Evolutionary conservation across 225 moss, liverwort and hornwort genomes (phyloP).

Genomic region (Marchantia polymorpha): DNA sequence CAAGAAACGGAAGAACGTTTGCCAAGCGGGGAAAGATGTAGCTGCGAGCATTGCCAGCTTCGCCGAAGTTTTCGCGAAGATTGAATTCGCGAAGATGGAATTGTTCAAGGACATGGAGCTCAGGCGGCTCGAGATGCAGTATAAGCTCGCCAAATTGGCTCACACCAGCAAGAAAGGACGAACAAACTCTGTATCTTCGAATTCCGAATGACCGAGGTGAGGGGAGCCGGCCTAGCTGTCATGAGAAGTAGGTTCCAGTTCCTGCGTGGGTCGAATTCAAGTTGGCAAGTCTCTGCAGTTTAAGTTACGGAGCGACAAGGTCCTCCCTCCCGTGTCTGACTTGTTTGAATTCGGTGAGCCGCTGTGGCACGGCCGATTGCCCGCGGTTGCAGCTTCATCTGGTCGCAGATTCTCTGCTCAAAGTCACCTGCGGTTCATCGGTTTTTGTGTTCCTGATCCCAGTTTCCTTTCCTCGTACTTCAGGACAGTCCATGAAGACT

Average conservation of each 20-base stretch:
- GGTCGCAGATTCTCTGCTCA: slow-evolving; percentile 1
- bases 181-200: slow-evolving; percentile 41
- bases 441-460: slow-evolving; percentile 3
- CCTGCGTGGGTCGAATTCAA: slow-evolving; percentile 8
- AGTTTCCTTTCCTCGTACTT: slow-evolving; percentile 10
- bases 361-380: slow-evolving; percentile 5
- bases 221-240: slow-evolving; percentile 11
- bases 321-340: neutral
- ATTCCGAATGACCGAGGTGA: slow-evolving; percentile 35
- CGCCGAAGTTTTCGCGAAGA: slow-evolving; percentile 47
- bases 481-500: slow-evolving; percentile 22
- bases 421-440: slow-evolving; percentile 4
- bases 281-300: slow-evolving; percentile 10
- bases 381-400: neutral
- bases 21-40: slow-evolving; percentile 45
- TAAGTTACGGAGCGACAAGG: slow-evolving; percentile 4
- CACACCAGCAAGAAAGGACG: slow-evolving; percentile 42
- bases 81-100: slow-evolving; percentile 54
- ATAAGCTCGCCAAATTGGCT: slow-evolving; percentile 48
- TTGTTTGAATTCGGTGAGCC: slow-evolving; percentile 13
- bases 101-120: slow-evolving; percentile 49
- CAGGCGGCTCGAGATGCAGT: slow-evolving; percentile 49
- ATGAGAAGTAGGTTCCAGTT: neutral
- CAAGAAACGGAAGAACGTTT: slow-evolving; percentile 46
- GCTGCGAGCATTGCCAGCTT: slow-evolving; percentile 49